A percentile compares a stretch with the other conserved stretches of the same genome.
Evolutionary conservation across 139 green algal species (phyloP).

Genomic region (Chlorella sp.): DNA sequence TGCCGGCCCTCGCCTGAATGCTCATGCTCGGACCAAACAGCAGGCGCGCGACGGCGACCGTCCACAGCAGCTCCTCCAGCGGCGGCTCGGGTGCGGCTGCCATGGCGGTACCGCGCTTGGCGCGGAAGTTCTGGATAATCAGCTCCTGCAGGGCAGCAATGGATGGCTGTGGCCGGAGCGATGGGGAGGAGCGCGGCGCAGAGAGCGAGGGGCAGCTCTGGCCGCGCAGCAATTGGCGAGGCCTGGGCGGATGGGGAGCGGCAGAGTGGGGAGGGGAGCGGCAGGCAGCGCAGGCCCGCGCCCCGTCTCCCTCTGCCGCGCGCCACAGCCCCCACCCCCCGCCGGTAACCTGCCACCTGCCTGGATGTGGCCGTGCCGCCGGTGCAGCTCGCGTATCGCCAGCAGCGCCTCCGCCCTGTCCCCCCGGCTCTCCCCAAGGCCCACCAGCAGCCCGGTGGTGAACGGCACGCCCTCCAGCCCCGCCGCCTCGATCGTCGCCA

Average conservation of each 20-base stretch:
- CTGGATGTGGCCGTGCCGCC: conserved; percentile 68
- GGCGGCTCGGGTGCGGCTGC: conserved; percentile 47
- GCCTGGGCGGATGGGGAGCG: too few relatives aligned
- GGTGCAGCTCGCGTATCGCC: conserved; percentile 55
- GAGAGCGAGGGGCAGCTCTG: neutral
- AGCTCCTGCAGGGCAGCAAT: conserved; percentile 65
- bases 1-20: too few relatives aligned
- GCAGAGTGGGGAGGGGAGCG: too few relatives aligned
- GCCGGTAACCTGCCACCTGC: too few relatives aligned
- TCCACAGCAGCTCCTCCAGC: conserved; percentile 79
- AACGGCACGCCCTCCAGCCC: conserved; percentile 73
- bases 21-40: conserved; percentile 64
- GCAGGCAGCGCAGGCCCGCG: too few relatives aligned
- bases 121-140: conserved; percentile 89
- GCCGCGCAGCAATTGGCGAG: too few relatives aligned
- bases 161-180: neutral
- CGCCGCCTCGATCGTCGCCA: conserved; percentile 68
- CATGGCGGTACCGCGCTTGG: conserved; percentile 82
- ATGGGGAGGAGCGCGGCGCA: neutral
- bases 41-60: conserved; percentile 71
- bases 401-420: conserved; percentile 70
- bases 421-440: conserved; percentile 77
- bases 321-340: neutral
- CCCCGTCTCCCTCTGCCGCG: neutral
- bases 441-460: conserved; percentile 84